These are phyloP conservation scores for Aspergillus novoparasiticus DNA, from an alignment of 2,329 filamentous ascomycete genomes.

Conservation along the genomic window DNA sequence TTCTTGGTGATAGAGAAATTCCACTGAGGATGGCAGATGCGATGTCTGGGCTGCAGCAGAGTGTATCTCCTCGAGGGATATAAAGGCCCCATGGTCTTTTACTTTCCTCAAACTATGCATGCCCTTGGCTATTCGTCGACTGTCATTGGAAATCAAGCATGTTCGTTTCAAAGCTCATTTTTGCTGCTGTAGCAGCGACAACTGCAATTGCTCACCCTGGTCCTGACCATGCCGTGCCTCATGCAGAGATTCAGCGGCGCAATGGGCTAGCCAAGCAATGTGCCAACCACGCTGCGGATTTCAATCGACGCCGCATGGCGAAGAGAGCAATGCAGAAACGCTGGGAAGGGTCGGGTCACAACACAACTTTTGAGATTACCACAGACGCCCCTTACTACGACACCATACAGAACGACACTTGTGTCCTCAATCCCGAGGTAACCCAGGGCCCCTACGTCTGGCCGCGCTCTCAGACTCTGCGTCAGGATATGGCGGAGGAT, in stretches of 20 bases:
- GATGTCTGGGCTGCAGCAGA: neutral
- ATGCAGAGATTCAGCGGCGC: constrained; percentile 5
- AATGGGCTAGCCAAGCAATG: constrained; percentile 4
- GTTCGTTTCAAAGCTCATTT: neutral
- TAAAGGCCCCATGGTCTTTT: neutral
- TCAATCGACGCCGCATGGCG: constrained; percentile 5
- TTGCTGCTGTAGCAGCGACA: neutral
- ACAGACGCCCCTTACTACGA: constrained; percentile 23
- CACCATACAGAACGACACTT: constrained; percentile 28
- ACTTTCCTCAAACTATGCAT: neutral
- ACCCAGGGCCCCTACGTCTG: constrained; percentile 42
- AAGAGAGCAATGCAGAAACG: constrained; percentile 3
- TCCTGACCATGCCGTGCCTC: neutral
- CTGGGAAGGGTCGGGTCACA: neutral
- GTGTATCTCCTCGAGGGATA: neutral
- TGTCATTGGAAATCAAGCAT: neutral
- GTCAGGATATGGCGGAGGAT: constrained; percentile 42
- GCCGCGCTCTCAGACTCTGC: constrained; percentile 40
- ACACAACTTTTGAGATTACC: constrained; percentile 1
- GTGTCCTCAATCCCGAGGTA: constrained; percentile 42
- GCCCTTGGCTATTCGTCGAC: neutral
- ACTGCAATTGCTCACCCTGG: constrained; percentile 7
- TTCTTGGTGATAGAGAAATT: neutral
- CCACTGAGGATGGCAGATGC: neutral
- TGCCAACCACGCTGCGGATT: constrained; percentile 1